Evolutionary conservation across 352 stramenopile genomes (phyloP), one percentile per base, ranked within the genome.

Genomic region (Pythium sp.): DNA sequence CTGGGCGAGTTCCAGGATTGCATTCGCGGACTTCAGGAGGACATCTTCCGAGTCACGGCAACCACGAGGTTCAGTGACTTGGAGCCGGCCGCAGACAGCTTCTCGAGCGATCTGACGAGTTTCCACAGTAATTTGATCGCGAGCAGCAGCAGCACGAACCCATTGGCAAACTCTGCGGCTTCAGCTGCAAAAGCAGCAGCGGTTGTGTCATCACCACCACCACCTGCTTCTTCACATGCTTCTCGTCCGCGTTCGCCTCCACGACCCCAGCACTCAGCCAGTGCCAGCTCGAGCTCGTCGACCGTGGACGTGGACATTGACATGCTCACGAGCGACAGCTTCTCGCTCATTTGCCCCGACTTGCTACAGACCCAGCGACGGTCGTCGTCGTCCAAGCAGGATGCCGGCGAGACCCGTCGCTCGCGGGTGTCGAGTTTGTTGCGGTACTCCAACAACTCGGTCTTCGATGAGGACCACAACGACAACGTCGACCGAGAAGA

Each of bases 1-100:
- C 56, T 82, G 26, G 60, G 65, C 24, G 74, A 88, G 24, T 68
- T 89, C 46, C 65, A 88, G 20, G 70, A 79, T 24, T 80, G 76
- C 11, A 86, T 89, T 67, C 80, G 72, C 43, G 77, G 73, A n/a
- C 82, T 91, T 62, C 81, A 87, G 22, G 69, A 72, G n/a, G 74
- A 84, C 28, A 53, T 91, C 47, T 81, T 74, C 3, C 70, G 69
- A 5, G 66, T 78, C 14, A 79, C 72, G 2, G 75, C 60, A 15
- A 76, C 62, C 18, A 72, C 70, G 14, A 68, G 62, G 36, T 57
- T 58, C 38, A 66, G 58, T 59, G 36, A 63, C 22, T 9, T 71
- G 36, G 26, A 62, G 28, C 15, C 60, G 5, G 58, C 36, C 5
- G 41, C 26, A 2, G 58, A 63, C 24, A 58, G 47, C 65, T 71